Conservation (phyloP, 192 early-diverging fungal genomes). For the Glomus cerebriforme region DNA sequence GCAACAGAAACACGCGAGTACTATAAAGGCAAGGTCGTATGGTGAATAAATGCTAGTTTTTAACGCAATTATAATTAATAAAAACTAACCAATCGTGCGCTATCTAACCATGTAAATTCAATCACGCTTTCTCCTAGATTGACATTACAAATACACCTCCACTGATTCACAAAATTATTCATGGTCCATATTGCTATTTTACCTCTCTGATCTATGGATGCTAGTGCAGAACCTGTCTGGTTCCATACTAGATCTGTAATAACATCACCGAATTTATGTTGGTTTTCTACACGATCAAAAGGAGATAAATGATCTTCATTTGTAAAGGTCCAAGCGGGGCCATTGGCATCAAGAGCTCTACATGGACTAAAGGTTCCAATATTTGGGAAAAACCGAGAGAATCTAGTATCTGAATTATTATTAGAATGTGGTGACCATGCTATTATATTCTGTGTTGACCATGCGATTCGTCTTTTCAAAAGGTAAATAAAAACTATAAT, state of each 20-base stretch:
- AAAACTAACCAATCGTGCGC: constrained; percentile 13
- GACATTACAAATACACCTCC: constrained; percentile 22
- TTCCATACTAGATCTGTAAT: constrained; percentile 26
- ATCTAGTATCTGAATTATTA: background rate
- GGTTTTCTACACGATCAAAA: background rate
- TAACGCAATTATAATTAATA: too few relatives aligned
- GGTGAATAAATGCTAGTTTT: too few relatives aligned
- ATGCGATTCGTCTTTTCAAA: constrained; percentile 1
- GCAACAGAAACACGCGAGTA: background rate
- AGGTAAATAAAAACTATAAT: background rate
- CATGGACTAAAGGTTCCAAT: background rate
- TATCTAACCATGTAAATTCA: constrained; percentile 19
- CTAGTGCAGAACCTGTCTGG: constrained; percentile 14
- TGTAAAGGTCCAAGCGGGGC: constrained; percentile 3
- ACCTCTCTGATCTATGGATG: constrained; percentile 25
- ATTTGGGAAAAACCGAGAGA: background rate
- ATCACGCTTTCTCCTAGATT: constrained; percentile 11
- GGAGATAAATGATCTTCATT: background rate
- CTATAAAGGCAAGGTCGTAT: background rate
- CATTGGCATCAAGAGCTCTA: background rate
- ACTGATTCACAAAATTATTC: constrained; percentile 25
- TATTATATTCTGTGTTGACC: constrained; percentile 20
- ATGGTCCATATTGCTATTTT: constrained; percentile 21
- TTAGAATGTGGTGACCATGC: constrained; percentile 11
- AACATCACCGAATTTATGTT: background rate